Evolutionary conservation across 2,329 filamentous ascomycete genomes (phyloP).

Genomic region (Coleophoma cylindrospora): DNA sequence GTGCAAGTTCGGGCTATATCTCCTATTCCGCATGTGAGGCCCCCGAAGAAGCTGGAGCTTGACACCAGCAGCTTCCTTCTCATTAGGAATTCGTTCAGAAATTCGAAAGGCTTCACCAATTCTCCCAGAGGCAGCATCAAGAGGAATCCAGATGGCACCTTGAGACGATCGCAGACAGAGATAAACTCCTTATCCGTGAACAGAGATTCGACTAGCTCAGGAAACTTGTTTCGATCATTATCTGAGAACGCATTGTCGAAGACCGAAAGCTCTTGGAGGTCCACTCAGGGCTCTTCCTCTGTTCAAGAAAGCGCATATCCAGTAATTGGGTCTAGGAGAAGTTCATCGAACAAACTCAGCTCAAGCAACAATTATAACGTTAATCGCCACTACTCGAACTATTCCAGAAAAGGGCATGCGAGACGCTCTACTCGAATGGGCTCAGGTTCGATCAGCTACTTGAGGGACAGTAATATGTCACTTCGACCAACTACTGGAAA

Average conservation of each 20-base stretch:
- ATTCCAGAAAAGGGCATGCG: conserved; percentile 20
- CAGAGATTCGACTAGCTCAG: conserved; percentile 6
- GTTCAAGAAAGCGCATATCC: conserved; percentile 13
- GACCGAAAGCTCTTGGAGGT: conserved; percentile 17
- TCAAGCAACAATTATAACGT: conserved; percentile 5
- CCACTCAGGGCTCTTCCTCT: conserved; percentile 9
- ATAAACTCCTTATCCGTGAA: conserved; percentile 7
- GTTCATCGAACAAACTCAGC: conserved; percentile 7
- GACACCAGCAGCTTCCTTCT: conserved; percentile 17
- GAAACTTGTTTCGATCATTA: conserved; percentile 11
- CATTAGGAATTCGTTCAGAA: background rate
- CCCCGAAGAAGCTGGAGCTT: conserved; percentile 14
- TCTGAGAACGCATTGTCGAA: conserved; percentile 20
- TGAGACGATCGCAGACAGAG: conserved; percentile 12
- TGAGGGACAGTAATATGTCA: conserved; percentile 9
- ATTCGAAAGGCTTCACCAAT: conserved; percentile 2
- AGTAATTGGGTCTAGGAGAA: conserved; percentile 12
- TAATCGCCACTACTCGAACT: conserved; percentile 21
- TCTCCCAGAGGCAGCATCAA: conserved; percentile 3
- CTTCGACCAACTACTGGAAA: background rate
- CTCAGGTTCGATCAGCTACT: conserved; percentile 2
- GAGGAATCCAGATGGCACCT: conserved; percentile 1
- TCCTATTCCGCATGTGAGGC: conserved; percentile 5
- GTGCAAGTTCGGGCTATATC: background rate
- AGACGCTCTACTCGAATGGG: conserved; percentile 12